Base-by-base conservation (phyloP, 352 stramenopile genomes). In the Hyaloperonospora brassicae region DNA sequence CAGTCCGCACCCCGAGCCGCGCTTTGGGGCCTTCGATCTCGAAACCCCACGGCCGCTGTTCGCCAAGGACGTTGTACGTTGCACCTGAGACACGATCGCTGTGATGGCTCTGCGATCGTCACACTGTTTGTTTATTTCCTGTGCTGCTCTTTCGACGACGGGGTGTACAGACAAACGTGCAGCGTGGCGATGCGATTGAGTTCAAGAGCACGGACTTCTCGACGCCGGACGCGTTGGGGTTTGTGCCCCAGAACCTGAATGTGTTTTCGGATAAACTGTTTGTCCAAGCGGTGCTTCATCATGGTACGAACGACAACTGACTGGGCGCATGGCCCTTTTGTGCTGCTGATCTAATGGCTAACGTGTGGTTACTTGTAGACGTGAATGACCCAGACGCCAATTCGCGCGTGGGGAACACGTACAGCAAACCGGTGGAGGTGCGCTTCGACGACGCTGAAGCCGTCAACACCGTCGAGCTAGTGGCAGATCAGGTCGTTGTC, bases 201-300 rank as follows among this genome's bases (percentile, higher is more conserved):
- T 87, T 89, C 36, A 70, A 87, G 41, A 86, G 72, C 55, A 74
- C 62, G 4, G 70, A 66, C 44, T 89, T 75, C 62, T 78, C 76
- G 35, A 66, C 64, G 27, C 73, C 79, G 0, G 68, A 79, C 14
- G 74, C 79, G 43, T 52, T 89, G 47, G 72, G 54, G 22, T 89
- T 86, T 39, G 73, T 86, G 21, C 79, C 79, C 17, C 66, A 72
- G 13, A 68, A 79, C 22, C 52, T 89, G 17, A 68, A 68, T 13
- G 52, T 50, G 45, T 87, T 85, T 49, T 54, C 56, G 8, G 52
- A 49, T 14, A 50, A 73, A 27, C 69, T 86, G 40, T 77, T 72
- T 38, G 79, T 86, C 0, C 79, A 89, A 64, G 79, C 73, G 17
- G 64, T 89, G 10, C 65, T 89, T 54, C 81, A 78, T 38, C 66